A percentile compares a stretch with the other conserved stretches of the same genome.
phyloP scores from a whole-genome alignment of 768 basidiomycete genomes.

The Artomyces pyxidatus region DNA sequence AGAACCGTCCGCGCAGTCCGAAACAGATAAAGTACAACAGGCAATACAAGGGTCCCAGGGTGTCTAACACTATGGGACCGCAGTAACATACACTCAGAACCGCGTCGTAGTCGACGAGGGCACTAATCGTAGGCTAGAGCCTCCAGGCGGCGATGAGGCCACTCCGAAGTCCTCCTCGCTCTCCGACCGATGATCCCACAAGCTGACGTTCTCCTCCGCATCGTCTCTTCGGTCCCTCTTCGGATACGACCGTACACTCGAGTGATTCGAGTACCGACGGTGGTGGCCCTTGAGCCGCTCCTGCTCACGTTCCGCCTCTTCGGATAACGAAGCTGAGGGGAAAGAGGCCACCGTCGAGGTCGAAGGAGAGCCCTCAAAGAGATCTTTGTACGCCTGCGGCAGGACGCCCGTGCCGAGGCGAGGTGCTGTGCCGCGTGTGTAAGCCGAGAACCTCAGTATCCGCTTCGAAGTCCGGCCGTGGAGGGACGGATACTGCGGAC shows the following conservation, averaged over 20 bases:
- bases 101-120: conserved; percentile 9
- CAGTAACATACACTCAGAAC: conserved; percentile 3
- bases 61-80: neutral
- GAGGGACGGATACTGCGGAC: too few species aligned
- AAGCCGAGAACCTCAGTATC: neutral
- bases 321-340: neutral
- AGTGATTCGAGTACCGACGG: conserved; percentile 30
- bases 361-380: conserved; percentile 4
- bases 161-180: neutral
- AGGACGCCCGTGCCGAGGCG: neutral
- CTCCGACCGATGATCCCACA: too few species aligned
- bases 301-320: neutral
- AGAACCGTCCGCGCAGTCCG: neutral
- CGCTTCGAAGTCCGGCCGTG: too few species aligned
- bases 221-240: conserved; percentile 38
- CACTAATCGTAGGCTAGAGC: conserved; percentile 12
- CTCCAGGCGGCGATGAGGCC: conserved; percentile 6
- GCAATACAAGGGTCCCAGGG: neutral
- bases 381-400: too few species aligned
- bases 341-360: conserved; percentile 3
- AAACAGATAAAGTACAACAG: neutral
- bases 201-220: conserved; percentile 49
- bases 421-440: conserved; percentile 14
- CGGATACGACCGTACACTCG: conserved; percentile 31
- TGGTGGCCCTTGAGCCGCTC: conserved; percentile 9